phyloP scores from a whole-genome alignment of 2,329 filamentous ascomycete genomes.

The Diaporthe sp. region DNA sequence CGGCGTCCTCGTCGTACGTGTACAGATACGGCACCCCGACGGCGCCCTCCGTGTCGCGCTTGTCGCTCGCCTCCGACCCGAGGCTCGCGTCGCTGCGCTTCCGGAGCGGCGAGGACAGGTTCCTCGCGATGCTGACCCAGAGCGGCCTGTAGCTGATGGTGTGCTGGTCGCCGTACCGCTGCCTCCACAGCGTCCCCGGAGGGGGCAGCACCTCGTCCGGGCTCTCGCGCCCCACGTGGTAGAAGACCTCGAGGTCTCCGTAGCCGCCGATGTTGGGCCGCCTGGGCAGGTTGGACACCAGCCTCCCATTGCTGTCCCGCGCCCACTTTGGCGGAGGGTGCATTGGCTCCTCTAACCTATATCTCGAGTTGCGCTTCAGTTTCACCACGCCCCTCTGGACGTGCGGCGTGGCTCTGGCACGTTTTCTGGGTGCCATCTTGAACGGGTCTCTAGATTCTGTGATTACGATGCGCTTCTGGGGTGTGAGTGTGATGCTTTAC shows the following conservation, averaged over 20 bases:
- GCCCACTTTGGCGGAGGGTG: background rate
- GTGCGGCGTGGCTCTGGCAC: background rate
- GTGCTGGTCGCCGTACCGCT: background rate
- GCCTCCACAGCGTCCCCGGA: conserved; percentile 4
- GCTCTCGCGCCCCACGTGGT: background rate
- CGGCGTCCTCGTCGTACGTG: background rate
- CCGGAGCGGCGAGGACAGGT: background rate
- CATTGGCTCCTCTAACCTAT: background rate
- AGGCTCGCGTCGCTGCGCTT: background rate
- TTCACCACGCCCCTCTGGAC: background rate
- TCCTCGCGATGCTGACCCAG: background rate
- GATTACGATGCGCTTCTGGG: background rate
- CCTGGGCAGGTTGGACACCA: background rate
- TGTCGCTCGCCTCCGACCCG: too few species aligned
- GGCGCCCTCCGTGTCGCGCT: background rate
- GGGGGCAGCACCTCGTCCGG: background rate
- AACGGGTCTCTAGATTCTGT: background rate
- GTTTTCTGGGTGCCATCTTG: background rate
- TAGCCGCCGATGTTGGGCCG: conserved; percentile 2
- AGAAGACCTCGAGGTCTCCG: background rate
- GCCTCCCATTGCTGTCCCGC: background rate
- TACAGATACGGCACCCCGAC: background rate
- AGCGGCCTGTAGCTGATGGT: background rate
- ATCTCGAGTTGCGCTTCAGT: background rate
- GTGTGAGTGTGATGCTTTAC: background rate